Evolutionary conservation across 495 filamentous ascomycete species (phyloP), one percentile per base, ranked within the genome.

Genomic region (Lophiostoma macrostomum): DNA sequence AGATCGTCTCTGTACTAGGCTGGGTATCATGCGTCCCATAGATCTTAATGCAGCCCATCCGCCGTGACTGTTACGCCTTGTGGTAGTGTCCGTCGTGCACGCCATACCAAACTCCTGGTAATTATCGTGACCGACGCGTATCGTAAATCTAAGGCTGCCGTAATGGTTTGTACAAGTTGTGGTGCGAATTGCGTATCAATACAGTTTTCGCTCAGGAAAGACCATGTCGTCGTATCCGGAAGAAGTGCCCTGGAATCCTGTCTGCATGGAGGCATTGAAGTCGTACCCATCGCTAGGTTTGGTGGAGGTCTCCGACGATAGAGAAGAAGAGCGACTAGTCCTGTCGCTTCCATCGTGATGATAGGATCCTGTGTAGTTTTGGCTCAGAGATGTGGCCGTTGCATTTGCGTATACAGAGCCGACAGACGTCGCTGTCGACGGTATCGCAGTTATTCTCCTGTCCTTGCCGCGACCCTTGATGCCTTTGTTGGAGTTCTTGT

Each of bases 401-500:
- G 42, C 24, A 14, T 47, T 32, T 13, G 49, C 27, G 42, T 50
- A 57, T 2, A 48, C 45, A 5, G 61, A 59, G 13, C 44, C 47
- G 23, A 31, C 49, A 5, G 63, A 61, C 13, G 41, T 41, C 6
- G 59, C 42, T 12, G 53, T 46, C 27, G 49, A 47, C 4, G 56
- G 44, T 5, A 34, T 36, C 11, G 61, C 43, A 14, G 63, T 53
- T 29, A 63, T 66, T 27, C 53, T 57, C 22, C 89, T 79, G 67
- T 93, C 84, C 68, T 91, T 91, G 16, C 91, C 91, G 11, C 91
- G 84, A 5, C 91, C 91, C 69, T 90, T 95, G 70, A 91, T 95
- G 2, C 90, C 91, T 62, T 94, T 95, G 68, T 90, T 91, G 61
- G 87, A 86, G 67, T 96, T 94, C 73, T 94, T 95, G 77, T 96